Conservation (phyloP, 2,329 filamentous ascomycete species). For the Claviceps pazoutovae region DNA sequence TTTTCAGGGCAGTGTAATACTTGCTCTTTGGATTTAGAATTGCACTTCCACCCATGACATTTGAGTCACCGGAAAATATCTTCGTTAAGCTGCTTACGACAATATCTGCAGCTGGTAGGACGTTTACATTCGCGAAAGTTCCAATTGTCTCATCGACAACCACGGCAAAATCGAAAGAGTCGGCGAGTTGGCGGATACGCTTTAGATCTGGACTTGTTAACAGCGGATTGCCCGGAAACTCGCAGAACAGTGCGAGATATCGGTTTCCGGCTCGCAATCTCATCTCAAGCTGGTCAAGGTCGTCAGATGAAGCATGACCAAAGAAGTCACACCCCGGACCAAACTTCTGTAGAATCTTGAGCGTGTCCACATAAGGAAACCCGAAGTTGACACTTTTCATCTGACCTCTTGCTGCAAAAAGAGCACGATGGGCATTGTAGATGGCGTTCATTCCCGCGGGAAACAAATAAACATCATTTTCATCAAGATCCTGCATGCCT, state of each 20-base stretch:
- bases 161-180: slow-evolving; percentile 75
- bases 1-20: slow-evolving; percentile 58
- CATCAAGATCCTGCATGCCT: slow-evolving; percentile 52
- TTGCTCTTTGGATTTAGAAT: slow-evolving; percentile 51
- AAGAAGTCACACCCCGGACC: slow-evolving; percentile 83
- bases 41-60: slow-evolving; percentile 85
- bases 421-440: slow-evolving; percentile 67
- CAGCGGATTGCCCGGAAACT: slow-evolving; percentile 88
- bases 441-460: slow-evolving; percentile 92
- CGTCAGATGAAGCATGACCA: slow-evolving; percentile 60
- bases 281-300: slow-evolving; percentile 71
- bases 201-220: slow-evolving; percentile 70
- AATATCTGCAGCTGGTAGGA: slow-evolving; percentile 77
- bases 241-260: slow-evolving; percentile 77
- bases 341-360: slow-evolving; percentile 92
- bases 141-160: slow-evolving; percentile 94
- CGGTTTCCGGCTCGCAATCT: slow-evolving; percentile 58
- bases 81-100: slow-evolving; percentile 94
- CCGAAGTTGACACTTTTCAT: slow-evolving; percentile 78
- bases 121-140: slow-evolving; percentile 91
- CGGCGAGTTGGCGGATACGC: slow-evolving; percentile 67
- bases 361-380: slow-evolving; percentile 94
- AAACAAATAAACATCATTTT: slow-evolving; percentile 80
- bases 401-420: slow-evolving; percentile 50
- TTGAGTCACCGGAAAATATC: slow-evolving; percentile 92